A percentile compares a stretch with the other conserved stretches of the same genome.
These are phyloP conservation scores for Flaveria linearis DNA, from an alignment of 129 eudicot genomes.

Conservation along the genomic window DNA sequence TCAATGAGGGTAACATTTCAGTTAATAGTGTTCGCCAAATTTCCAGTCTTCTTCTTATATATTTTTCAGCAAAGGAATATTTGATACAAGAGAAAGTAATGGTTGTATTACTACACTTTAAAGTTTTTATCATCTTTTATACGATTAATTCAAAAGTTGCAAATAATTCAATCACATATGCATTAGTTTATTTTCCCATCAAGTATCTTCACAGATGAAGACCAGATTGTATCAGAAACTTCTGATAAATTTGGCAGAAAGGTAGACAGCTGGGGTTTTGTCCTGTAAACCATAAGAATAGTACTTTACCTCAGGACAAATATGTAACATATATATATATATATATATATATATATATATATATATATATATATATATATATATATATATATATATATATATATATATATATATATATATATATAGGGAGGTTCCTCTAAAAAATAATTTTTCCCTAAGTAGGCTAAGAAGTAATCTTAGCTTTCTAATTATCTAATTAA, in stretches of 20 bases:
- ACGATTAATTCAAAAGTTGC: neutral
- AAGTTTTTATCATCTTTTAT: neutral
- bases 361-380: too few species aligned
- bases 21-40: too few species aligned
- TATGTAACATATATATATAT: neutral
- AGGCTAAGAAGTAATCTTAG: too few species aligned
- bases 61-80: neutral
- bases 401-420: too few species aligned
- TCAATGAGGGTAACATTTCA: too few species aligned
- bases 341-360: too few species aligned
- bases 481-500: too few species aligned
- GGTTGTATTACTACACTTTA: neutral
- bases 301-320: slow-evolving; percentile 1
- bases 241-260: slow-evolving; percentile 13
- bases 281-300: neutral
- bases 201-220: neutral
- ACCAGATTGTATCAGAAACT: slow-evolving; percentile 14
- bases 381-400: too few species aligned
- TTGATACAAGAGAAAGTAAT: neutral
- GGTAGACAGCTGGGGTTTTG: slow-evolving; percentile 17
- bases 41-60: too few species aligned
- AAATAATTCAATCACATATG: neutral
- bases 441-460: too few species aligned
- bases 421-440: too few species aligned
- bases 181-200: neutral